Evolutionary conservation across 1,284 basidiomycete genomes (phyloP).

Genomic region (Trichosporon sp.): DNA sequence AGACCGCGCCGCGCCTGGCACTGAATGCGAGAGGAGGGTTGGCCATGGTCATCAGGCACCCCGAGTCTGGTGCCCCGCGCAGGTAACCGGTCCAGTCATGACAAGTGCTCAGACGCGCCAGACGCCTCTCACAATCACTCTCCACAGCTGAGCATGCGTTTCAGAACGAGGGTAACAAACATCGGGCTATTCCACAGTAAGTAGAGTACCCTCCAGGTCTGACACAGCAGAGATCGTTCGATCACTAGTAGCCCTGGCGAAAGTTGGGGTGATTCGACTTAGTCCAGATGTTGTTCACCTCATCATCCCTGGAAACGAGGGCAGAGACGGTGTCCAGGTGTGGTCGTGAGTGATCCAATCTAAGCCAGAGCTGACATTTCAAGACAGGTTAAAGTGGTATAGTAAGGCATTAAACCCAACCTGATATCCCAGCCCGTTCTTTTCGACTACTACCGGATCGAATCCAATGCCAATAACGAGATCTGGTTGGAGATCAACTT

Average conservation of each 20-base stretch:
- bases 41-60: too few relatives aligned
- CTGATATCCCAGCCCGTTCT: slow-evolving; percentile 55
- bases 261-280: slow-evolving; percentile 74
- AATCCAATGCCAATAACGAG: slow-evolving; percentile 73
- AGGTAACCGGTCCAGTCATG: neutral
- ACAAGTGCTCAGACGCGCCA: too few relatives aligned
- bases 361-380: neutral
- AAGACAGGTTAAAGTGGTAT: slow-evolving; percentile 50
- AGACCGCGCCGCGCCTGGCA: too few relatives aligned
- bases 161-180: slow-evolving; percentile 61
- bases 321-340: slow-evolving; percentile 79
- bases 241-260: slow-evolving; percentile 74
- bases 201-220: slow-evolving; percentile 19
- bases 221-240: slow-evolving; percentile 61
- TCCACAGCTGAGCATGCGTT: slow-evolving; percentile 55
- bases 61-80: neutral
- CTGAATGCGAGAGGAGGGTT: too few relatives aligned
- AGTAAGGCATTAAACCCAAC: slow-evolving; percentile 8
- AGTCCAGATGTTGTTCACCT: slow-evolving; percentile 71
- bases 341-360: slow-evolving; percentile 68
- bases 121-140: neutral
- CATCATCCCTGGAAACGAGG: slow-evolving; percentile 66
- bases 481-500: slow-evolving; percentile 64
- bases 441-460: slow-evolving; percentile 76
- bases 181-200: slow-evolving; percentile 60